Base-by-base conservation (phyloP, 1,284 basidiomycete species). In the Rhodotorula sp. region DNA sequence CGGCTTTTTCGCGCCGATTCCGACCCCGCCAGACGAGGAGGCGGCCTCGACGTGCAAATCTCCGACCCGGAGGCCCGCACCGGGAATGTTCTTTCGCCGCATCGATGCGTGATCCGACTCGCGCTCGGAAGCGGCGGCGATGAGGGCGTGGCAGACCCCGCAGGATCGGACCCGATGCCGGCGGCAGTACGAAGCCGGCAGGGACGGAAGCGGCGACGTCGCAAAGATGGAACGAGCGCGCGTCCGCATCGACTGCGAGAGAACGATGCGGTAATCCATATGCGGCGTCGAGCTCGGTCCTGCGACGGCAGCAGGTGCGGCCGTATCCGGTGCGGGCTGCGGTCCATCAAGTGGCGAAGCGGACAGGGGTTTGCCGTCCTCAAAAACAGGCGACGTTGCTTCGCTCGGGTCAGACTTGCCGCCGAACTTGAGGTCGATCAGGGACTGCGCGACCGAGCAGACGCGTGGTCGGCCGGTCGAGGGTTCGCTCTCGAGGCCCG, bases 211-310 rank as follows among this genome's bases (percentile, higher is more conserved):
- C 12, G 75, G 71, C 10, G 74, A 72, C 2, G 48, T 60, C 5
- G 65, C 48, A 48, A 69, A 78, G 64, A 77, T 72, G 23, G 54
- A 48, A 23, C 74, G 72, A 20, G 77, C 77, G 18, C 74, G 71
- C 5, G 71, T 64, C 10, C 76, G 74, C 70, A 77, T 73, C 48
- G 69, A 69, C n/a, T 75, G 76, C 10, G 64, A 64, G 34, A 69
- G 71, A 6, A 77, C 74, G 68, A 78, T 78, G 48, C 77, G 76
- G 69, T 78, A 78, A 62, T 78, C 77, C 68, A 76, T 72, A 60
- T 78, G 77, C 3, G 77, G 77, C 20, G 69, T 70, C 5, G 72
- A 48, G 5, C 69, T 65, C 6, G 70, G 61, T 2, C 59, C 62
- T 26, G 61, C 46, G 3, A 62, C 49, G 23, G 63, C 48, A 14